Conservation (phyloP, 2,329 filamentous ascomycete species). For the Colletotrichum truncatum region DNA sequence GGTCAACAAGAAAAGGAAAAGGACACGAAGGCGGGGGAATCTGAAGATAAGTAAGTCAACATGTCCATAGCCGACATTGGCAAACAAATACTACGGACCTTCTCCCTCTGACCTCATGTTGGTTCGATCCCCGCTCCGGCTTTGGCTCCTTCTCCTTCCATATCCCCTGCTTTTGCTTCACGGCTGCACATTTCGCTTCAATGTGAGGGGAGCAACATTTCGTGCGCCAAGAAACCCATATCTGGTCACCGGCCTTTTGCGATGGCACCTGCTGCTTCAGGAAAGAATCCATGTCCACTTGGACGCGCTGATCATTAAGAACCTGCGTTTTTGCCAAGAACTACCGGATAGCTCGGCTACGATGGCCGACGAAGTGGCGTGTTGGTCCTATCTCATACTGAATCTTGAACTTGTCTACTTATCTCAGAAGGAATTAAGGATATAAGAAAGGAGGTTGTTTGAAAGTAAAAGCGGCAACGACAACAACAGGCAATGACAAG, state of each 20-base stretch:
- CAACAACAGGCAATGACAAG: no score
- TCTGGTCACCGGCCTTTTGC: not conserved
- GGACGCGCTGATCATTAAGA: constrained; percentile 8
- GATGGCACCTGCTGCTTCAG: constrained; percentile 30
- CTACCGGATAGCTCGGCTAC: not conserved
- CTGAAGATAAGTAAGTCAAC: constrained; percentile 6
- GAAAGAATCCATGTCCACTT: constrained; percentile 21
- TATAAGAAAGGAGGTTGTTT: no score
- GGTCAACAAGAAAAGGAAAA: not conserved
- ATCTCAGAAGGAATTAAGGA: no score
- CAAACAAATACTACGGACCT: constrained; percentile 11
- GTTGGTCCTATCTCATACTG: no score
- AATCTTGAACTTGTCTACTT: no score
- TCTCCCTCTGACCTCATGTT: constrained; percentile 18
- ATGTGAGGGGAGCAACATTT: not conserved
- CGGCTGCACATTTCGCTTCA: not conserved
- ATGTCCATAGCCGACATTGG: not conserved
- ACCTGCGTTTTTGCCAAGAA: not conserved
- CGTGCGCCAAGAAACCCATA: constrained; percentile 13
- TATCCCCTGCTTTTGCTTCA: not conserved
- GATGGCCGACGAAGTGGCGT: not conserved
- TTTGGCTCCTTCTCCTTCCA: constrained; percentile 5
- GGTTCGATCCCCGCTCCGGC: constrained; percentile 6
- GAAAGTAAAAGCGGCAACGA: no score
- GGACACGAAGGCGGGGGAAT: not conserved